phyloP scores from a whole-genome alignment of 2,329 filamentous ascomycete genomes.

The Orbilia oligospora region DNA sequence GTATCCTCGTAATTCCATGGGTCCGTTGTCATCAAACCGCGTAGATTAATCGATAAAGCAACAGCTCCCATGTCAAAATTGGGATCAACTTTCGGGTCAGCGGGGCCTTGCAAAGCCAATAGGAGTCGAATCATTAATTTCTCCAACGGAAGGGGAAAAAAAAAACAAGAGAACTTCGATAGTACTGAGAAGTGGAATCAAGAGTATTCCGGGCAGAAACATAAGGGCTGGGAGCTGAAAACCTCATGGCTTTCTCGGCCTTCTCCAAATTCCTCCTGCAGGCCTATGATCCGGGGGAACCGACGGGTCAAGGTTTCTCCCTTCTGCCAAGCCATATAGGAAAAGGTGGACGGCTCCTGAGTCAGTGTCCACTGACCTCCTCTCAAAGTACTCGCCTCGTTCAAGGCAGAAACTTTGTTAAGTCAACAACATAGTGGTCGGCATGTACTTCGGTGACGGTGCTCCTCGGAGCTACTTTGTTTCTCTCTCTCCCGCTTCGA shows the following conservation, averaged over 20 bases:
- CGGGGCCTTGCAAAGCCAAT: slow-evolving; percentile 15
- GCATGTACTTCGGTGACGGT: slow-evolving; percentile 8
- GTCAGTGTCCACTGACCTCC: slow-evolving; percentile 18
- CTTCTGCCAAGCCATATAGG: slow-evolving; percentile 25
- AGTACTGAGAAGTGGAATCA: background rate
- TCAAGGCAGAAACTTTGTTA: slow-evolving; percentile 9
- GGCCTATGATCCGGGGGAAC: slow-evolving; percentile 19
- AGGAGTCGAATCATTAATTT: background rate
- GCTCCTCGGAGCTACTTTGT: background rate
- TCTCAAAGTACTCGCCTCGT: slow-evolving; percentile 22
- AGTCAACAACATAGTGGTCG: background rate
- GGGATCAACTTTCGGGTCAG: slow-evolving; percentile 18
- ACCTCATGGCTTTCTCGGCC: slow-evolving; percentile 20
- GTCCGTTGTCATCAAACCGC: slow-evolving; percentile 31
- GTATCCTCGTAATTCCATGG: slow-evolving; percentile 14
- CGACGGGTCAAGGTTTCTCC: slow-evolving; percentile 6
- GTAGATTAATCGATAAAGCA: slow-evolving; percentile 52
- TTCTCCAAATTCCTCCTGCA: slow-evolving; percentile 23
- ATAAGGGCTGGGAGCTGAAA: slow-evolving; percentile 28
- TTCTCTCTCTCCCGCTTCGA: background rate
- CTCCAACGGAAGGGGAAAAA: background rate
- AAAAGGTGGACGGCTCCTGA: slow-evolving; percentile 22
- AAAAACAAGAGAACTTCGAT: background rate
- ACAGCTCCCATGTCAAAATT: slow-evolving; percentile 20
- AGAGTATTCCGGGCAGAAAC: slow-evolving; percentile 15